These are phyloP conservation scores for Leptographium lundbergii DNA, from an alignment of 2,329 filamentous ascomycete species.

Conservation along the genomic window DNA sequence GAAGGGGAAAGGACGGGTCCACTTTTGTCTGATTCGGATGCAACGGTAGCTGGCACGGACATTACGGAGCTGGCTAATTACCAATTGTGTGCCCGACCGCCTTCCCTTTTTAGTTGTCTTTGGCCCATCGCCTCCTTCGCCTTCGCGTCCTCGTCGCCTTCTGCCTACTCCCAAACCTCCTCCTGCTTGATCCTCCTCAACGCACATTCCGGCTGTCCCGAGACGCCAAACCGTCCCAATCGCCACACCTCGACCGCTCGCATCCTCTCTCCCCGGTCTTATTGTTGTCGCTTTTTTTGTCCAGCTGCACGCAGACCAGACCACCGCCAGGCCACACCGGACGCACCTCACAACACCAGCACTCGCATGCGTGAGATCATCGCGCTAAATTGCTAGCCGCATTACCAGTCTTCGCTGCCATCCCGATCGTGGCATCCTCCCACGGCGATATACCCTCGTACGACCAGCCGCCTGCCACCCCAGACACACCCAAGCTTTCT, in stretches of 20 bases:
- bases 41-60: not conserved
- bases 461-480: too few relatives aligned
- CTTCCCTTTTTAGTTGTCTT: not conserved
- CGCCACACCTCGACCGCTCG: not conserved
- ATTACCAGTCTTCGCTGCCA: not conserved
- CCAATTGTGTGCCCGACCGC: not conserved
- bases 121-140: not conserved
- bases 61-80: not conserved
- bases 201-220: not conserved
- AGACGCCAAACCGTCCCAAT: not conserved
- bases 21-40: not conserved
- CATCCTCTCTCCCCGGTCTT: not conserved
- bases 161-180: not conserved
- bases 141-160: not conserved
- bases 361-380: not conserved
- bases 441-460: not conserved
- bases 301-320: not conserved
- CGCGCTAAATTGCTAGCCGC: not conserved
- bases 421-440: not conserved
- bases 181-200: not conserved
- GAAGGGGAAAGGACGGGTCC: not conserved
- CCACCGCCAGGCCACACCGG: not conserved
- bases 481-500: too few relatives aligned
- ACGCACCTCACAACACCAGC: not conserved
- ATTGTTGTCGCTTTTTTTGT: not conserved